Evolutionary conservation across 2,329 filamentous ascomycete species (phyloP), one percentile per base, ranked within the genome.

Genomic region (Microcyclospora tardicrescens): DNA sequence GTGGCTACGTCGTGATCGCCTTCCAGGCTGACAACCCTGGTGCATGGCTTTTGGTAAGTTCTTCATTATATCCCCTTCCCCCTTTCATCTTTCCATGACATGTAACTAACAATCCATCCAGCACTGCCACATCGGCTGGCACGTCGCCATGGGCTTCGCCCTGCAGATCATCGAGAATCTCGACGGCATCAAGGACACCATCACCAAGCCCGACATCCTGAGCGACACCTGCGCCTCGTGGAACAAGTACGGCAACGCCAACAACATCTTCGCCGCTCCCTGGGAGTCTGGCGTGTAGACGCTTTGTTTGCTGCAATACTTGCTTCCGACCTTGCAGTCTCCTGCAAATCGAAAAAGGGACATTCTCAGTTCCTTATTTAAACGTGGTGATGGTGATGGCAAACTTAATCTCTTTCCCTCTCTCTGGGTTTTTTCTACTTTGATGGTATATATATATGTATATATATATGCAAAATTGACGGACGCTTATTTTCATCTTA

Each of bases 11-110:
- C 14, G 30, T 32, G 12, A n/a, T 32, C 10, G 30, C 30, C 3
- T 32, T 5, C 5, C 30, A 32, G 14, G 30, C 43, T 10, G 46
- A 73, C 49, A 71, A 71, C 48, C 69, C 68, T 0, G 68, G 68
- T 10, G 64, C 70, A 16, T 73, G 67, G 56, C 54, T 73, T 28
- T 8, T 24, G 19, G 19, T 24, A 24, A 5, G 19, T 24, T 24
- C 8, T 24, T 24, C 5, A 24, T n/a, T n/a, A 24, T 24, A 5
- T 24, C 19, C 19, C 19, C 19, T 8, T 24, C 8, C 19, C 19
- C 19, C 19, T 24, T n/a, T 8, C 19, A 5, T 8, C 19, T 24
- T 5, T 24, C 8, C 19, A 24, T 24, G 8, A 24, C 19, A 24
- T n/a, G 19, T 24, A 4, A 24, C 19, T 24, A 24, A 24, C 19